Percentiles rank a stretch among this genome's conserved stretches.
phyloP scores from a whole-genome alignment of 2,329 filamentous ascomycete genomes.

The Zasmidium cellare region DNA sequence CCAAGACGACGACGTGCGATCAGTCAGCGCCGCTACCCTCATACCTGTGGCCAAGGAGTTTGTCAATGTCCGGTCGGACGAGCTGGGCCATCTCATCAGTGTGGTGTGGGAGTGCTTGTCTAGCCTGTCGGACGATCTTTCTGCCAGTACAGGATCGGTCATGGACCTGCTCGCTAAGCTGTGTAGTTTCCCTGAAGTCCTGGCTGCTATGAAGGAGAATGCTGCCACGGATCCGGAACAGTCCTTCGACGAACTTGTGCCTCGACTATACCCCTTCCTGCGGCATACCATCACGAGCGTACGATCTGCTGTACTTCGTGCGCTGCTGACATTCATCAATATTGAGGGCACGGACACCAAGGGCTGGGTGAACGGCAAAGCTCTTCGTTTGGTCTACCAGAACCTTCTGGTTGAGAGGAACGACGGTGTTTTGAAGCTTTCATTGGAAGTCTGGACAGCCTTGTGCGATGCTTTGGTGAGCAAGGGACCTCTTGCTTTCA shows the following conservation, averaged over 20 bases:
- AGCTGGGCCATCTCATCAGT: slow-evolving; percentile 79
- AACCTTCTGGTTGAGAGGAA: slow-evolving; percentile 94
- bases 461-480: slow-evolving; percentile 67
- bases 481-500: slow-evolving; percentile 64
- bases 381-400: slow-evolving; percentile 86
- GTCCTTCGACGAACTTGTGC: slow-evolving; percentile 89
- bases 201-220: slow-evolving; percentile 90
- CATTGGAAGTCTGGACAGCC: slow-evolving; percentile 82
- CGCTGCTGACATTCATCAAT: slow-evolving; percentile 87
- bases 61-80: slow-evolving; percentile 75
- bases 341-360: slow-evolving; percentile 77
- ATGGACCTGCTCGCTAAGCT: slow-evolving; percentile 97
- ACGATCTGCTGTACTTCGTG: slow-evolving; percentile 86
- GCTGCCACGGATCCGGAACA: slow-evolving; percentile 79
- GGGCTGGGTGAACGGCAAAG: slow-evolving; percentile 89
- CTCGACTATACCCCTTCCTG: slow-evolving; percentile 91
- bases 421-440: slow-evolving; percentile 75
- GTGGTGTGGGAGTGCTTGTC: slow-evolving; percentile 98
- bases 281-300: slow-evolving; percentile 97
- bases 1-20: slow-evolving; percentile 90
- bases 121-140: slow-evolving; percentile 94
- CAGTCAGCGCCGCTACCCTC: slow-evolving; percentile 94
- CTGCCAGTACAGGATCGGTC: slow-evolving; percentile 94
- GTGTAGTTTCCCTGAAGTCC: slow-evolving; percentile 88
- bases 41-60: slow-evolving; percentile 96